A percentile compares a stretch with the other conserved stretches of the same genome.
Evolutionary conservation across 768 basidiomycete species (phyloP).

Genomic region (Russula abietina): DNA sequence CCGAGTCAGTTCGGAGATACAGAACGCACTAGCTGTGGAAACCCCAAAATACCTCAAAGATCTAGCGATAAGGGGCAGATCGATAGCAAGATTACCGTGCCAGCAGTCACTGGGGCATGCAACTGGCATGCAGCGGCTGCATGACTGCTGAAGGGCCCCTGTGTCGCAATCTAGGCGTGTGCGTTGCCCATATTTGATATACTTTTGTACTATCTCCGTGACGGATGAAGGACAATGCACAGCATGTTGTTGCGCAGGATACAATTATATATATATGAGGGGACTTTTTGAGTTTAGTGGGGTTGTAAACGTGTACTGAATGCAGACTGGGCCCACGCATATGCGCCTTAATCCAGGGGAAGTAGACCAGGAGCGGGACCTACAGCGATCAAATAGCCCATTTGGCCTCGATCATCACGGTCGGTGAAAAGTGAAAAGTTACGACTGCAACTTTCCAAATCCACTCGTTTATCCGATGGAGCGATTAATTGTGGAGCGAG

Average conservation of each 20-base stretch:
- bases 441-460: background rate
- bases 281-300: constrained; percentile 6
- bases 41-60: background rate
- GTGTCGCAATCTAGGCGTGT: background rate
- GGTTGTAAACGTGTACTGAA: background rate
- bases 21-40: background rate
- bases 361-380: background rate
- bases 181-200: background rate
- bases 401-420: background rate
- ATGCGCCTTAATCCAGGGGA: background rate
- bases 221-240: background rate
- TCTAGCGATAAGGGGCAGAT: background rate
- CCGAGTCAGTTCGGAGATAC: background rate
- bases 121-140: too few relatives aligned
- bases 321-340: background rate
- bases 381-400: too few relatives aligned
- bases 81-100: background rate
- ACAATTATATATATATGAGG: background rate
- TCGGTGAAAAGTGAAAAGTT: background rate
- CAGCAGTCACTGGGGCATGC: too few relatives aligned
- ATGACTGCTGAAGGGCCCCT: too few relatives aligned
- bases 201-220: background rate
- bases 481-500: background rate
- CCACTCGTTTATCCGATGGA: background rate
- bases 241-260: background rate